These are phyloP conservation scores for Macrophomina phaseolina DNA, from an alignment of 2,329 filamentous ascomycete species.

Conservation along the genomic window DNA sequence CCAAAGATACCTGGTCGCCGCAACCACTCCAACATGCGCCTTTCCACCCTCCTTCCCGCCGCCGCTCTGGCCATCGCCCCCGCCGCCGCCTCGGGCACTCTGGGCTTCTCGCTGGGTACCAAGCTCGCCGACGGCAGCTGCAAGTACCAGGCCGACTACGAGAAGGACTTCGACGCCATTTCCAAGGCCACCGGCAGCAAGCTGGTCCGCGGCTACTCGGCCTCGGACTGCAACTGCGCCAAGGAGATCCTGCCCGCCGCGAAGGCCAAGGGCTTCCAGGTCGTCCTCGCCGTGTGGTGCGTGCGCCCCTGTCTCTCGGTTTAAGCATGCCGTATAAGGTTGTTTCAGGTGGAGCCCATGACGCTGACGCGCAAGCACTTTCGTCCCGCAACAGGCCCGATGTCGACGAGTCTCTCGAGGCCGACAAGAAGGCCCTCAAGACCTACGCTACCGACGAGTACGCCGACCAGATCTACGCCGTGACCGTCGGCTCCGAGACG, in stretches of 20 bases:
- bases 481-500: conserved; percentile 74
- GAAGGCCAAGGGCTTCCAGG: conserved; percentile 67
- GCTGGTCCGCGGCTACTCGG: conserved; percentile 70
- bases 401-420: conserved; percentile 64
- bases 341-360: conserved; percentile 1
- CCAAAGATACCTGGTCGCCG: conserved; percentile 5
- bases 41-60: conserved; percentile 39
- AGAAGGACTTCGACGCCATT: conserved; percentile 68
- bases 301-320: conserved; percentile 31
- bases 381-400: conserved; percentile 58
- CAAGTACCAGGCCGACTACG: conserved; percentile 68
- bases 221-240: conserved; percentile 69
- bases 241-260: conserved; percentile 69
- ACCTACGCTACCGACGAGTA: conserved; percentile 53
- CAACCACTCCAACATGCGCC: conserved; percentile 38
- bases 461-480: conserved; percentile 67
- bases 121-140: conserved; percentile 56
- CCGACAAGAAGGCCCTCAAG: conserved; percentile 65
- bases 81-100: conserved; percentile 55
- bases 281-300: conserved; percentile 73
- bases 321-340: conserved; percentile 16
- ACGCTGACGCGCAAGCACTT: conserved; percentile 11
- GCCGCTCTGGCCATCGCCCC: conserved; percentile 47
- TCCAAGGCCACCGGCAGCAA: conserved; percentile 56
- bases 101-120: conserved; percentile 71